Base-by-base conservation (phyloP, 2,329 filamentous ascomycete genomes). In the Xylariales sp. region DNA sequence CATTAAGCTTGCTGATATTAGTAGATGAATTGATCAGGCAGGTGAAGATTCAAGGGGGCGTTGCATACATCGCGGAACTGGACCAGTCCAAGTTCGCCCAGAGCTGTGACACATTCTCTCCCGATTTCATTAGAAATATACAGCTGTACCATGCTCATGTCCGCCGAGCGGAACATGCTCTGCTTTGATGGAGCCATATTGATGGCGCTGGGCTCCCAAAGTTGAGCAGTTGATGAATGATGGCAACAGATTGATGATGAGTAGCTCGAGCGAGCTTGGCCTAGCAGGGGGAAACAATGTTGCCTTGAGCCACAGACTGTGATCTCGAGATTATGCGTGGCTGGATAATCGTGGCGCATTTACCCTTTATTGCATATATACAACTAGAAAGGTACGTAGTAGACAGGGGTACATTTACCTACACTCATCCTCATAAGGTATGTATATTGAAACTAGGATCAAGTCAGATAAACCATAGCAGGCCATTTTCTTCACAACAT, bases 131-230 rank as follows among this genome's bases (percentile, higher is more conserved):
- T 98, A 78, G 96, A 93, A 78, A 99, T 97, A 84, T 98, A 99
- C 78, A 99, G 91, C 90, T 99, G 96, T 78, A 97, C 97, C 91
- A 99, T 91, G 87, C 94, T 97, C 96, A 99, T 99, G 83, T 97
- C 93, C 93, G 94, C 93, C 80, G 96, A 99, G 88, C 97, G 95
- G 90, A 99, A 98, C 86, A 97, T 93, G 82, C 94, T 97, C 84
- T 98, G 94, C 84, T 93, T 84, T 80, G 84, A 83, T 74, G 86
- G 84, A 81, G 88, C 88, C 89, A 91, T 91, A 72, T 73, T 82
- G 79, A 73, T 72, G 72, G 71, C 70, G 70, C 52, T 62, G 59
- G 54, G 59, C 74, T 75, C 69, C 73, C 66, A 71, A 67, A 58
- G 69, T 55, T 62, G 64, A 70, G 68, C 67, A 65, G 39, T 70